Base-by-base conservation (phyloP, 768 basidiomycete genomes). In the Calocera viscosa region DNA sequence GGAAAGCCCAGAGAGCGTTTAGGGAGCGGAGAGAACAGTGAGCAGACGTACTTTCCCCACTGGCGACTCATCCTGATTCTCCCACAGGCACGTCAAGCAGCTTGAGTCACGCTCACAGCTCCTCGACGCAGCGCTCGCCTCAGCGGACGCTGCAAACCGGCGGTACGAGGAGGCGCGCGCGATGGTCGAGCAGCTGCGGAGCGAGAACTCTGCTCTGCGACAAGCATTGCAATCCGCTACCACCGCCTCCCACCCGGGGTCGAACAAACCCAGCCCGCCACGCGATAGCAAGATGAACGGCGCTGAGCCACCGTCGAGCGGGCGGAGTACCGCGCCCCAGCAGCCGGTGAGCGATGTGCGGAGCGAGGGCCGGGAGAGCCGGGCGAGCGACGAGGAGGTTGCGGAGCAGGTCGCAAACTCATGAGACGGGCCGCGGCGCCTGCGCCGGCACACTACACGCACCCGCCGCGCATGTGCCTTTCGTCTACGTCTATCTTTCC, bases 1-100 rank as follows among this genome's bases (percentile, higher is more conserved):
- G 93, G 71, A 94, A 93, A 76, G 93, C 93, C 0, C 93, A 96
- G 77, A 82, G 92, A 43, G 92, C 91, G 1, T 96, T 94, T 76
- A 80, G 93, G 68, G 90, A 94, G 74, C 84, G 93, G 33, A 80
- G 93, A 72, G 93, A 96, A 78, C 87, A 89, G 91, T 92, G 64
- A 76, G 88, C n/a, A n/a, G n/a, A n/a, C n/a, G n/a, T n/a, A n/a
- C n/a, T 41, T 66, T 35, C 60, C 43, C 19, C 8, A 3, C 24
- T 47, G 43, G 33, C 65, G 30, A 2, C 8, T n/a, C n/a, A 60
- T 53, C 26, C 30, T 67, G 19, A 63, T 22, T 7, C 60, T 5
- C 63, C 12, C 22, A 63, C 71, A 93, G 90, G 72, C 91, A 91
- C 71, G 90, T 93, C 71, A 92, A 92, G 75, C 84, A 87, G 0